Conservation (phyloP, 495 filamentous ascomycete genomes). For the Aspergillus mulundensis region DNA sequence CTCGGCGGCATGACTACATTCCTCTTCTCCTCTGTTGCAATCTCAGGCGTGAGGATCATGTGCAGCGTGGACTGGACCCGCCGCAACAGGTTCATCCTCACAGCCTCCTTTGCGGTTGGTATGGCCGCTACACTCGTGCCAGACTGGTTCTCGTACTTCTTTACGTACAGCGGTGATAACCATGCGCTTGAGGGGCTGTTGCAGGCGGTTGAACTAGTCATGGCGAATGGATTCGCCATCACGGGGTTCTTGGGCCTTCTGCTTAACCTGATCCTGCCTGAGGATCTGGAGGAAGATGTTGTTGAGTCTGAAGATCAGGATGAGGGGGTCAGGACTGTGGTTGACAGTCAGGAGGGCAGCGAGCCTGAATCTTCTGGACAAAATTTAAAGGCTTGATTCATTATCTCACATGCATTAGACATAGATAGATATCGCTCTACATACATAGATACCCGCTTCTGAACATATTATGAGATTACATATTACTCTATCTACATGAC, state of each 20-base stretch:
- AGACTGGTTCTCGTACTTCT: conserved; percentile 70
- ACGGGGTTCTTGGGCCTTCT: conserved; percentile 67
- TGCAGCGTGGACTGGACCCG: conserved; percentile 73
- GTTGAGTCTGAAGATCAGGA: conserved; percentile 15
- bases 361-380: not conserved
- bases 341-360: not conserved
- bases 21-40: conserved; percentile 77
- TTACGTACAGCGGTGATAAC: conserved; percentile 69
- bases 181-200: conserved; percentile 70
- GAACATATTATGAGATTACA: too few species aligned
- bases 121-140: conserved; percentile 81
- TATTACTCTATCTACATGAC: too few species aligned
- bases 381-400: not conserved
- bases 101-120: conserved; percentile 70
- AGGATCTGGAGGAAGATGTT: conserved; percentile 64
- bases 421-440: not conserved
- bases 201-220: conserved; percentile 75
- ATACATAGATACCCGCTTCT: not conserved
- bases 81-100: conserved; percentile 84
- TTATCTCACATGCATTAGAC: too few species aligned
- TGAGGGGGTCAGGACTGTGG: not conserved
- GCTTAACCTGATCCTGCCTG: conserved; percentile 68
- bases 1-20: conserved; percentile 94
- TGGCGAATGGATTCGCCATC: conserved; percentile 66
- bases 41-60: conserved; percentile 85